Evolutionary conservation across 208 protist genomes (phyloP).

Genomic region (Vickermania ingenoplastis): DNA sequence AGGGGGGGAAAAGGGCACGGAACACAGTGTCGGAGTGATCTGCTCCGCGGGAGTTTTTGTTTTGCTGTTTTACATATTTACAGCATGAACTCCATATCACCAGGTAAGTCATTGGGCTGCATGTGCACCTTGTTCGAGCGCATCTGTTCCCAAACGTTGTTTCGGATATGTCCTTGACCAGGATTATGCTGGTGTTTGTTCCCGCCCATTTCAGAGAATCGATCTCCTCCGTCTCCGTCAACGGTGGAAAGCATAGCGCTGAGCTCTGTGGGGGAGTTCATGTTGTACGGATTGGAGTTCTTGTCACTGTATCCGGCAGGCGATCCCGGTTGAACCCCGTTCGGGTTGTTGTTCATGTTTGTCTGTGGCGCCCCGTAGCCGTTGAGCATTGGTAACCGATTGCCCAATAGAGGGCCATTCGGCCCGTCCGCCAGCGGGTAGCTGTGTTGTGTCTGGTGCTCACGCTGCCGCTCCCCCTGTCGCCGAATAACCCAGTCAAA

Average conservation of each 20-base stretch:
- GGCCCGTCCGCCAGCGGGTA: neutral
- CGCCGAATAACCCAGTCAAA: slow-evolving; percentile 16
- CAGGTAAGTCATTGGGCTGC: neutral
- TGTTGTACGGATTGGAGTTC: neutral
- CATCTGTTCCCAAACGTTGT: neutral
- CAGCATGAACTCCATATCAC: neutral
- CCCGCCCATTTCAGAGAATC: neutral
- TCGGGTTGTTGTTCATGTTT: no score
- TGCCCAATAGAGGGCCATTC: neutral
- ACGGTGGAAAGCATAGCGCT: neutral
- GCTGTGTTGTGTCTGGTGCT: neutral
- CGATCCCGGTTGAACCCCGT: no score
- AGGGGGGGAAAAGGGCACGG: no score
- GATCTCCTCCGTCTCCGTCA: neutral
- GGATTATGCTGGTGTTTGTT: no score
- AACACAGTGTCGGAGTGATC: no score
- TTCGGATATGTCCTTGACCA: no score
- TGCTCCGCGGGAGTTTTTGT: no score
- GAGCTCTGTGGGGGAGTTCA: neutral
- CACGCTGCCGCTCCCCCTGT: slow-evolving; percentile 1
- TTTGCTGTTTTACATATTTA: no score
- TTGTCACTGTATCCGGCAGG: neutral
- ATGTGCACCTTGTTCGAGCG: no score
- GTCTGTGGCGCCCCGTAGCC: neutral
- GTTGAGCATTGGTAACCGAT: neutral